These are phyloP conservation scores for Trichoderma erinaceum DNA, from an alignment of 495 filamentous ascomycete species.

Conservation along the genomic window DNA sequence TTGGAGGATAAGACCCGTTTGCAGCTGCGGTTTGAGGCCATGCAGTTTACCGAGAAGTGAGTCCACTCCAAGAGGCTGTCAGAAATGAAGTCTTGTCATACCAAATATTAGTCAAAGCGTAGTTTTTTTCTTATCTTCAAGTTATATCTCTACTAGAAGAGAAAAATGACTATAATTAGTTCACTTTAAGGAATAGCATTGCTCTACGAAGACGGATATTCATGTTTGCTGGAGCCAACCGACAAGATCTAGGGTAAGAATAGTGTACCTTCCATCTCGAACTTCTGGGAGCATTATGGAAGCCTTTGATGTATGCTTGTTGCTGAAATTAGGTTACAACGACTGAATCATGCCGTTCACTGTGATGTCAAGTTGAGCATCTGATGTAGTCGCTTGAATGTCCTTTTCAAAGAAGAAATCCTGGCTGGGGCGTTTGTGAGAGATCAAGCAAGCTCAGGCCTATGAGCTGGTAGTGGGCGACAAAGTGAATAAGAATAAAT, in stretches of 20 bases:
- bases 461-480: too few relatives aligned
- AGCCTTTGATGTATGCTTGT: not conserved
- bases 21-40: not conserved
- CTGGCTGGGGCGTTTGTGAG: too few relatives aligned
- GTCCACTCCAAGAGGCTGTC: not conserved
- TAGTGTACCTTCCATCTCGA: not conserved
- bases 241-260: not conserved
- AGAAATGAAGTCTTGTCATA: not conserved
- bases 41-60: not conserved
- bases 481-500: too few relatives aligned
- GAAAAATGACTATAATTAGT: not conserved
- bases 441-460: too few relatives aligned
- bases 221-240: not conserved
- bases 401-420: too few relatives aligned
- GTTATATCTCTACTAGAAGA: not conserved
- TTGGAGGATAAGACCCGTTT: not conserved
- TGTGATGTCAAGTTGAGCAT: not conserved
- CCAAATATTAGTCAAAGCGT: not conserved
- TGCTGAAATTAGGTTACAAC: not conserved
- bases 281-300: not conserved
- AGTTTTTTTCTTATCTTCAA: not conserved
- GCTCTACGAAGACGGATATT: not conserved
- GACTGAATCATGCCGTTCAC: not conserved
- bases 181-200: not conserved
- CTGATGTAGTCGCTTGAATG: not conserved